phyloP scores from a whole-genome alignment of 164 flowering plant species.

The Tetrastigma voinierianum region DNA sequence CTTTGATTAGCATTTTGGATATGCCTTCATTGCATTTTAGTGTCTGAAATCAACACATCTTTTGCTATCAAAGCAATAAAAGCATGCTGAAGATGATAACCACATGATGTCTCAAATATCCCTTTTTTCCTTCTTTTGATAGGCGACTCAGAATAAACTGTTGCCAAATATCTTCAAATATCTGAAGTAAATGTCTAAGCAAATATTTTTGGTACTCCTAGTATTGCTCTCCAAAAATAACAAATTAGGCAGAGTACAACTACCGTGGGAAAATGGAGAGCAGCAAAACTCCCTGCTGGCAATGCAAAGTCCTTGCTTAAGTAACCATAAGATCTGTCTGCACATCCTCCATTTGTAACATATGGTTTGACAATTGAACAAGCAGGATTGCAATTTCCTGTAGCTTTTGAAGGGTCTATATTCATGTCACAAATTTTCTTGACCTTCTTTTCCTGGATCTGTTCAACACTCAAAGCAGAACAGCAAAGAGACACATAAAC shows the following conservation, averaged over 20 bases:
- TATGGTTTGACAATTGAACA: slow-evolving; percentile 54
- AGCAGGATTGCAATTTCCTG: slow-evolving; percentile 70
- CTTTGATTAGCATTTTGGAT: no score
- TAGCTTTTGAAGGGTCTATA: slow-evolving; percentile 63
- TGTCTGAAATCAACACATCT: no score
- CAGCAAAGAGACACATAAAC: neutral
- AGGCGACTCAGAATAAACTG: no score
- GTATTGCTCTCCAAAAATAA: neutral
- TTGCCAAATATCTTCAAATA: no score
- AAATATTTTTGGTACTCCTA: neutral
- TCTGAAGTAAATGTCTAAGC: no score
- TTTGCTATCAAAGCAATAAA: no score
- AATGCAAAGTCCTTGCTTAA: slow-evolving; percentile 60
- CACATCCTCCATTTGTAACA: slow-evolving; percentile 72
- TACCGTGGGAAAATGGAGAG: slow-evolving; percentile 94
- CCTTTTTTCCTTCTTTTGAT: no score
- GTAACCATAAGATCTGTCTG: slow-evolving; percentile 42
- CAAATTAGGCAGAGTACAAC: slow-evolving; percentile 46
- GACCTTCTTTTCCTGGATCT: slow-evolving; percentile 98
- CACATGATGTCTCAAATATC: no score
- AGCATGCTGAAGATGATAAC: no score
- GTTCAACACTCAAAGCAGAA: slow-evolving; percentile 17
- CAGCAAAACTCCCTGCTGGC: slow-evolving; percentile 79
- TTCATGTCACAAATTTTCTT: slow-evolving; percentile 89
- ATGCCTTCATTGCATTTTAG: no score